Conservation (phyloP, 441 rosid species). For the Geranium incanum region DNA sequence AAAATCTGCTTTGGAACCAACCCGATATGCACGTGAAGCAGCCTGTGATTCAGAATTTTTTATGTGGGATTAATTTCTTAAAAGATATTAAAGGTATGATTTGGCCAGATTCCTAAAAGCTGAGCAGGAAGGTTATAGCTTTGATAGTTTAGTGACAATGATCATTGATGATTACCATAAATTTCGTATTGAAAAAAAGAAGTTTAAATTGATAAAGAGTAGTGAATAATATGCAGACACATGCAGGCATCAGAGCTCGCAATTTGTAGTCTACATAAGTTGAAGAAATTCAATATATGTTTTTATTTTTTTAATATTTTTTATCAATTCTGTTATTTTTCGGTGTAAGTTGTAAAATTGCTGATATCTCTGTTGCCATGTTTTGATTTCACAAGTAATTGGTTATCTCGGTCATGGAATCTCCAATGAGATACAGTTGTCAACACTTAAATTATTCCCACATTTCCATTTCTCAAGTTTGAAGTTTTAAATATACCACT, state of each 20-base stretch:
- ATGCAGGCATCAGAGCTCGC: conserved; percentile 5
- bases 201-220: background rate
- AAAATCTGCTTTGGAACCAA: conserved; percentile 14
- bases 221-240: conserved; percentile 6
- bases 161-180: background rate
- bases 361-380: background rate
- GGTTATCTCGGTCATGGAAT: background rate
- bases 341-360: background rate
- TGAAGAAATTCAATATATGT: conserved; percentile 2
- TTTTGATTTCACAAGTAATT: background rate
- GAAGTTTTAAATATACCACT: background rate
- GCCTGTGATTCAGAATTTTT: conserved; percentile 15
- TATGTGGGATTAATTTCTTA: conserved; percentile 7
- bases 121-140: conserved; percentile 3
- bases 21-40: conserved; percentile 14
- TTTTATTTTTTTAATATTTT: background rate
- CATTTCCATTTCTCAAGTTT: background rate
- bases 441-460: background rate
- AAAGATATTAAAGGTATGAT: background rate
- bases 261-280: background rate
- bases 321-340: background rate
- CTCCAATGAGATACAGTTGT: background rate
- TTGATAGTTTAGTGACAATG: conserved; percentile 1
- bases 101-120: conserved; percentile 8
- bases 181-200: background rate